Evolutionary conservation across 768 basidiomycete genomes (phyloP).

Genomic region (Neoboletus subvelutipes): DNA sequence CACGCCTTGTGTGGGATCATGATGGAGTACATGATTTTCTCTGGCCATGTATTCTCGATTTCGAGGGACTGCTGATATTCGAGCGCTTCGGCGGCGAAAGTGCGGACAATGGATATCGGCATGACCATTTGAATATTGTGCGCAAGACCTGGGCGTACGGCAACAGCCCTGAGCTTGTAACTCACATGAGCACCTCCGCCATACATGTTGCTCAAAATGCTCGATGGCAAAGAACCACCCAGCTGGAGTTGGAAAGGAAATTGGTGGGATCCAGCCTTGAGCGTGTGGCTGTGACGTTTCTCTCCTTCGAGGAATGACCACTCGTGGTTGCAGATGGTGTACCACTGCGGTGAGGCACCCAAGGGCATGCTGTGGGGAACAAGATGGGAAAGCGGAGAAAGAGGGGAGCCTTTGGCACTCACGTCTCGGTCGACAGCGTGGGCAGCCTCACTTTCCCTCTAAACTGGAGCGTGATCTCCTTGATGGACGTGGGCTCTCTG

Average conservation of each 20-base stretch:
- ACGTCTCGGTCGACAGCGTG: conserved; percentile 56
- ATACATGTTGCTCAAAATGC: conserved; percentile 52
- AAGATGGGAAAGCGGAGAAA: not conserved
- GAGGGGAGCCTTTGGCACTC: conserved; percentile 29
- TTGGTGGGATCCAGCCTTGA: conserved; percentile 92
- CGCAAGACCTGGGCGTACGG: conserved; percentile 73
- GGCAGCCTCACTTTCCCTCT: conserved; percentile 80
- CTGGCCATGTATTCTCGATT: conserved; percentile 96
- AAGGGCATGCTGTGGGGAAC: conserved; percentile 19
- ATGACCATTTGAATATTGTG: conserved; percentile 61
- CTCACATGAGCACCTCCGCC: conserved; percentile 60
- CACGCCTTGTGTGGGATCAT: conserved; percentile 95
- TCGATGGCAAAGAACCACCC: conserved; percentile 83
- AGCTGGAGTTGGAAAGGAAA: conserved; percentile 92
- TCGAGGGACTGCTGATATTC: conserved; percentile 97
- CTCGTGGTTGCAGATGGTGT: conserved; percentile 75
- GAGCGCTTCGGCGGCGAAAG: conserved; percentile 77
- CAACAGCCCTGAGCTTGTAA: conserved; percentile 90
- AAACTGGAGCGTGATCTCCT: conserved; percentile 82
- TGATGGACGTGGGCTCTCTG: conserved; percentile 77
- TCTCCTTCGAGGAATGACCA: conserved; percentile 92
- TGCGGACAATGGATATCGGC: conserved; percentile 68
- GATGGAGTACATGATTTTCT: conserved; percentile 93
- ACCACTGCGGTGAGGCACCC: conserved; percentile 44
- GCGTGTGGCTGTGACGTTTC: conserved; percentile 75